These are phyloP conservation scores for Penicillium simplicissimum DNA, from an alignment of 495 filamentous ascomycete species.

Conservation along the genomic window DNA sequence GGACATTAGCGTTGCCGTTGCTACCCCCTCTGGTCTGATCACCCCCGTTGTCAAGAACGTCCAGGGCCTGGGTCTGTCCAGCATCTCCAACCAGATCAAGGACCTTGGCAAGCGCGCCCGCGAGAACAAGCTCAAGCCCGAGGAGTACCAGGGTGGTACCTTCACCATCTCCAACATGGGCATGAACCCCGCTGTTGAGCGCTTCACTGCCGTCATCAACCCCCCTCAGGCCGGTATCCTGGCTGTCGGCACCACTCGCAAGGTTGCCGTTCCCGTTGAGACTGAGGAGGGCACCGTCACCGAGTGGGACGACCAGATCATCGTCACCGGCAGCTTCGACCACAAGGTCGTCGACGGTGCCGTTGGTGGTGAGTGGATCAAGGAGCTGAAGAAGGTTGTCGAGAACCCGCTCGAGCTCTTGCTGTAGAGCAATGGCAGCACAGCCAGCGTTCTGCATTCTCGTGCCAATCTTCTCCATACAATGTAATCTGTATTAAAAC, in stretches of 20 bases:
- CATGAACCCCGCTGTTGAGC: conserved; percentile 95
- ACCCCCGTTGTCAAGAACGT: conserved; percentile 94
- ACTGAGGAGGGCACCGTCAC: conserved; percentile 77
- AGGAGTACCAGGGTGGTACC: conserved; percentile 98
- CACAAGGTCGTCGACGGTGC: conserved; percentile 94
- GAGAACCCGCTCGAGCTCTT: conserved; percentile 96
- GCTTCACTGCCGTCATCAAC: conserved; percentile 99
- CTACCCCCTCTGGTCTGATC: conserved; percentile 92
- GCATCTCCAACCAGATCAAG: conserved; percentile 87
- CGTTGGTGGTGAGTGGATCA: conserved; percentile 95
- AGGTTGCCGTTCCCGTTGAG: conserved; percentile 88
- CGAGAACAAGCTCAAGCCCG: conserved; percentile 98
- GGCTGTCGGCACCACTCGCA: conserved; percentile 90
- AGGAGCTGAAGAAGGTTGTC: conserved; percentile 93
- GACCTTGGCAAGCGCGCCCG: conserved; percentile 93
- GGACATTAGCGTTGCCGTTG: conserved; percentile 91
- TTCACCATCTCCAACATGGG: conserved; percentile 99
- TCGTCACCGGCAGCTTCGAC: conserved; percentile 93
- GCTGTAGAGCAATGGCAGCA: conserved; percentile 54
- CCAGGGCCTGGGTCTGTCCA: conserved; percentile 76
- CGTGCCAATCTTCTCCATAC: conserved; percentile 7
- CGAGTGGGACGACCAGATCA: conserved; percentile 97
- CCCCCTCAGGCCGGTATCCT: conserved; percentile 96
- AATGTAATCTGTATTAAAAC: conserved; percentile 52
- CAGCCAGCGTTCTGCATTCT: background rate